phyloP scores from a whole-genome alignment of 306 rosid species.

The Lablab purpureus region DNA sequence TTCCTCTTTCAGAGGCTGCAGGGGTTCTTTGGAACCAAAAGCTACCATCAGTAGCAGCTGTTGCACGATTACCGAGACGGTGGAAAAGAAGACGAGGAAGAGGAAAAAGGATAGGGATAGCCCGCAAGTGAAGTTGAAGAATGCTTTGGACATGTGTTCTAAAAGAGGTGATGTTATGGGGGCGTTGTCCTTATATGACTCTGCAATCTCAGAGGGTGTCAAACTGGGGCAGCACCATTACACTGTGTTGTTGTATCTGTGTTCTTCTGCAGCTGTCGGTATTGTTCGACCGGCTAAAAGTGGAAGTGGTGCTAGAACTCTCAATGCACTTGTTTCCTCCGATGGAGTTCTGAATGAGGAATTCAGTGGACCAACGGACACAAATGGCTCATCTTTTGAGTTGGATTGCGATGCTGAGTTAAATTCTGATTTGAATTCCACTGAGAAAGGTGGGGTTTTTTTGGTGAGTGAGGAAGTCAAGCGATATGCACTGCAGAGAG shows the following conservation, averaged over 20 bases:
- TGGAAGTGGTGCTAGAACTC: constrained; percentile 67
- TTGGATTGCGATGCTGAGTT: not conserved
- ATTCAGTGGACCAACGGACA: not conserved
- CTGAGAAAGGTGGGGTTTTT: constrained; percentile 33
- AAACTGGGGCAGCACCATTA: constrained; percentile 75
- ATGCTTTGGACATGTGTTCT: constrained; percentile 80
- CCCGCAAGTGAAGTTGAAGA: constrained; percentile 54
- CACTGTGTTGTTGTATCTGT: constrained; percentile 81
- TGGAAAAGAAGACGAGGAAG: constrained; percentile 47
- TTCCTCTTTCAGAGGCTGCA: constrained; percentile 43
- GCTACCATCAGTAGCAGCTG: not conserved
- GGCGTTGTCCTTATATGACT: constrained; percentile 75
- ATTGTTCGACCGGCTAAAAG: constrained; percentile 87
- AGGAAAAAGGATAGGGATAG: constrained; percentile 55
- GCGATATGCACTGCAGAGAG: constrained; percentile 73
- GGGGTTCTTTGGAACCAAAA: constrained; percentile 41
- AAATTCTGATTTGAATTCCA: not conserved
- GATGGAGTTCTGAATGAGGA: constrained; percentile 42
- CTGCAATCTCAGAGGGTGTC: constrained; percentile 61
- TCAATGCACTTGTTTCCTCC: constrained; percentile 50
- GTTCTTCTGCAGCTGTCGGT: constrained; percentile 93
- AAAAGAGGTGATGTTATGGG: constrained; percentile 79
- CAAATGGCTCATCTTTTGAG: constrained; percentile 27
- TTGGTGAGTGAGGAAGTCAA: constrained; percentile 72
- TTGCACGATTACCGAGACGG: constrained; percentile 39